Base-by-base conservation (phyloP, 2,329 filamentous ascomycete genomes). In the Mycogone perniciosa region DNA sequence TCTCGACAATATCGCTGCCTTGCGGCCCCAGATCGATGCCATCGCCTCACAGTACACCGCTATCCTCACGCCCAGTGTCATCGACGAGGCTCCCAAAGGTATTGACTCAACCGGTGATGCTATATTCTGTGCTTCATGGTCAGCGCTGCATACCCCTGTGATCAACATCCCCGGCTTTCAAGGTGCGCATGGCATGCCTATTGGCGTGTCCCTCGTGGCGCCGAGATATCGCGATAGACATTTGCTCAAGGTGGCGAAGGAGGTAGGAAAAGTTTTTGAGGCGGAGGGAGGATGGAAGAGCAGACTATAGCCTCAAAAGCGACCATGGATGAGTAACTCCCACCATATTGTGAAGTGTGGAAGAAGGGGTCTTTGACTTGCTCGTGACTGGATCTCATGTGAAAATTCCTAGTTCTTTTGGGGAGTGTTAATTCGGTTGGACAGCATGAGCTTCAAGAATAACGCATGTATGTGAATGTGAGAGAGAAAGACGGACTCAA, bases 81-180 rank as follows among this genome's bases (percentile, higher is more conserved):
- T 74, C 0, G 83, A 82, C 49, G 81, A 82, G 56, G 82, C 82
- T 0, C 81, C 82, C 0, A 50, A 73, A 1, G 82, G 81, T 0
- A 45, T 62, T 0, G 69, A 68, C 4, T 72, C 63, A 46, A 86
- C 81, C 0, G 83, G 83, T 0, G 76, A 71, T 54, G 71, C 78
- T 26, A 70, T 65, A 0, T 79, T 80, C 52, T 76, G 76, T 56
- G 58, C 61, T 10, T 71, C 74, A 1, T 80, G 77, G 77, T 80
- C 78, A 27, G 76, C 68, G 8, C 64, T 86, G 10, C 82, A 86
- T 54, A 76, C 73, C 1, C 83, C 83, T 0, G 79, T 81, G 0
- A 64, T 85, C n/a, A 85, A 86, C 53, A 63, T 86, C 0, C 81
- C 82, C 0, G 82, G 81, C 0, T 85, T 86, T 56, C 64, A 70